Evolutionary conservation across 345 rosid species (phyloP).

Genomic region (Zanthoxylum bungeanum): DNA sequence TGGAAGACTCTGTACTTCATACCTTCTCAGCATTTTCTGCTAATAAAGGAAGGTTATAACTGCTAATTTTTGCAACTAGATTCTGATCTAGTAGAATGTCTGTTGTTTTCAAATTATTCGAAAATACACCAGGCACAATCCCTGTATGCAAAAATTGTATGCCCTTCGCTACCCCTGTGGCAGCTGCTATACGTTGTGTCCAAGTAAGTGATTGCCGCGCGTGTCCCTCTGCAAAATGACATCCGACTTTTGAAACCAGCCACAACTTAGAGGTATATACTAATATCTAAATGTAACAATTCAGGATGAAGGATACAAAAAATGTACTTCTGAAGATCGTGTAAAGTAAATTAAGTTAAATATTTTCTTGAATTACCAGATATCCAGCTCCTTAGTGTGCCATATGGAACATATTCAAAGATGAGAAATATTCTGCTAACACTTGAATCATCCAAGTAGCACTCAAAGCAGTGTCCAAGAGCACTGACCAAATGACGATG

Average conservation of each 20-base stretch:
- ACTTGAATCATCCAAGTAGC: constrained; percentile 89
- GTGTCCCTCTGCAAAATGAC: constrained; percentile 40
- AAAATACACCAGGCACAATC: constrained; percentile 75
- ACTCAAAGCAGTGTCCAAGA: constrained; percentile 90
- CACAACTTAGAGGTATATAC: neutral
- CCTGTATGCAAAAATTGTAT: constrained; percentile 91
- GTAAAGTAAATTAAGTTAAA: neutral
- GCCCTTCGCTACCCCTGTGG: constrained; percentile 85
- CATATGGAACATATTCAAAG: constrained; percentile 87
- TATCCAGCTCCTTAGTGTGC: constrained; percentile 82
- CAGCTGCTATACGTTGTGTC: constrained; percentile 82
- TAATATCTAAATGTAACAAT: neutral
- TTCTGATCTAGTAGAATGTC: constrained; percentile 85
- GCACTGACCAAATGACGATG: constrained; percentile 87
- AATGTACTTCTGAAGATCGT: too few species aligned
- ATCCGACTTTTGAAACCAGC: constrained; percentile 9
- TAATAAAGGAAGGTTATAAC: constrained; percentile 78
- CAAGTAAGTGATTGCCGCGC: constrained; percentile 51
- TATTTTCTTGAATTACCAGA: constrained; percentile 51
- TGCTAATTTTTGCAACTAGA: constrained; percentile 73
- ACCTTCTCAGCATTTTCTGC: constrained; percentile 69
- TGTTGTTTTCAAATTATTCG: constrained; percentile 74
- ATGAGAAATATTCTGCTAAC: constrained; percentile 90
- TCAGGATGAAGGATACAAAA: neutral
- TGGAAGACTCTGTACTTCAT: constrained; percentile 2